These are phyloP conservation scores for Sugiyamaella valdiviana DNA, from an alignment of 805 yeast genomes.

Conservation along the genomic window DNA sequence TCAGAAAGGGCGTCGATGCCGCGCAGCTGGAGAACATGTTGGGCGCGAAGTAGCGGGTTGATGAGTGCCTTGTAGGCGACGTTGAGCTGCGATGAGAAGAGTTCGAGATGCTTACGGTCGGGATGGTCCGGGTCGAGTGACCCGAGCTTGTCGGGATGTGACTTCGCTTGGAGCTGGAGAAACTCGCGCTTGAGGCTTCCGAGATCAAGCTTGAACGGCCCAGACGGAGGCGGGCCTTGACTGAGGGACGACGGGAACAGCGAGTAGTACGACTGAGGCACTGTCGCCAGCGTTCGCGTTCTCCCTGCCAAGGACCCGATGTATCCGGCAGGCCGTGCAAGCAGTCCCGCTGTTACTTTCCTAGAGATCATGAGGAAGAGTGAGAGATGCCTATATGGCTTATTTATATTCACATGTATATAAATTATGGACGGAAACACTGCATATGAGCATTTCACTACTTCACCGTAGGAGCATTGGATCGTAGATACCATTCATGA, in stretches of 20 bases:
- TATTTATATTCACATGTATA: too few species aligned
- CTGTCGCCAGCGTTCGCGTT: neutral
- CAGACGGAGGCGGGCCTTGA: slow-evolving; percentile 54
- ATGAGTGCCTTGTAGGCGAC: slow-evolving; percentile 68
- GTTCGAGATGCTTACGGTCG: slow-evolving; percentile 26
- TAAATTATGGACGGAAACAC: too few species aligned
- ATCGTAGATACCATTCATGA: slow-evolving; percentile 5
- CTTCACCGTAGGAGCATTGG: too few species aligned
- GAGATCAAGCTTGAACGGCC: slow-evolving; percentile 52
- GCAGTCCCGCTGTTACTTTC: too few species aligned
- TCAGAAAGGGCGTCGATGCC: slow-evolving; percentile 52
- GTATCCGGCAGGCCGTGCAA: too few species aligned
- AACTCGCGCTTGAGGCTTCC: slow-evolving; percentile 65
- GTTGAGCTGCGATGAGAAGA: slow-evolving; percentile 53
- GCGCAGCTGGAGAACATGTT: slow-evolving; percentile 44
- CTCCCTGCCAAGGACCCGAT: too few species aligned
- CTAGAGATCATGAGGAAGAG: too few species aligned
- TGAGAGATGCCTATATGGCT: too few species aligned
- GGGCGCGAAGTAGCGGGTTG: slow-evolving; percentile 66
- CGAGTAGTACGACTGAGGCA: slow-evolving; percentile 38
- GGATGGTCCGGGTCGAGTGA: slow-evolving; percentile 19
- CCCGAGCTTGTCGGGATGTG: slow-evolving; percentile 71
- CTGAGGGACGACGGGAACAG: slow-evolving; percentile 76
- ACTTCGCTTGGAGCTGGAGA: slow-evolving; percentile 59
- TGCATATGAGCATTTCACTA: too few species aligned